Percentiles rank a stretch among this genome's conserved stretches.
These are phyloP conservation scores for Penicillium diatomitis DNA, from an alignment of 495 filamentous ascomycete genomes.

Conservation along the genomic window DNA sequence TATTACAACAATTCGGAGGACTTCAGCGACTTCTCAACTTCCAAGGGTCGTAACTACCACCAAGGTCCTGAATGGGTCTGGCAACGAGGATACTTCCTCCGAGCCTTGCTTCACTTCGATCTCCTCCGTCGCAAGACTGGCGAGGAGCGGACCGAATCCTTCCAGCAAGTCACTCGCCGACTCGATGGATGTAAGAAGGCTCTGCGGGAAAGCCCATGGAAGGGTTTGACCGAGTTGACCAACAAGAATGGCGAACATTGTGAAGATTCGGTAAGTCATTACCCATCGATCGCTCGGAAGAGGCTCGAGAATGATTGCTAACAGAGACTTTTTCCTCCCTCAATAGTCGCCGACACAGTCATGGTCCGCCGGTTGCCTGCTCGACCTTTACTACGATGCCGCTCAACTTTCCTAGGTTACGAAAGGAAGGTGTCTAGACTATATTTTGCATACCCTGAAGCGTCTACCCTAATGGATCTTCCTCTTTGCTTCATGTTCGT, in stretches of 20 bases:
- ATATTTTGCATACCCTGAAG: too few relatives aligned
- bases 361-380: conserved; percentile 88
- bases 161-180: conserved; percentile 85
- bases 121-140: conserved; percentile 56
- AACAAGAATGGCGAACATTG: conserved; percentile 80
- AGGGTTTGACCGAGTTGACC: conserved; percentile 86
- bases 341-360: conserved; percentile 79
- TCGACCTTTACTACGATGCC: conserved; percentile 92
- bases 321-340: background rate
- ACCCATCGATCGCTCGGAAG: background rate
- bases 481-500: too few relatives aligned
- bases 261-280: conserved; percentile 66
- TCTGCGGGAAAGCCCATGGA: conserved; percentile 72
- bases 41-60: conserved; percentile 94
- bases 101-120: conserved; percentile 86
- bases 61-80: conserved; percentile 99
- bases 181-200: conserved; percentile 74
- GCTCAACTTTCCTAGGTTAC: conserved; percentile 23
- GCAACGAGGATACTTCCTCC: conserved; percentile 90
- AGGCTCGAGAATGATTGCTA: conserved; percentile 1
- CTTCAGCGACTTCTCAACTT: conserved; percentile 74
- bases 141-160: conserved; percentile 66
- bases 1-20: conserved; percentile 96
- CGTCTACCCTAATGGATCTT: too few relatives aligned
- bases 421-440: too few relatives aligned